Base-by-base conservation (phyloP, 192 early-diverging fungal genomes). In the Coemansia sp. region DNA sequence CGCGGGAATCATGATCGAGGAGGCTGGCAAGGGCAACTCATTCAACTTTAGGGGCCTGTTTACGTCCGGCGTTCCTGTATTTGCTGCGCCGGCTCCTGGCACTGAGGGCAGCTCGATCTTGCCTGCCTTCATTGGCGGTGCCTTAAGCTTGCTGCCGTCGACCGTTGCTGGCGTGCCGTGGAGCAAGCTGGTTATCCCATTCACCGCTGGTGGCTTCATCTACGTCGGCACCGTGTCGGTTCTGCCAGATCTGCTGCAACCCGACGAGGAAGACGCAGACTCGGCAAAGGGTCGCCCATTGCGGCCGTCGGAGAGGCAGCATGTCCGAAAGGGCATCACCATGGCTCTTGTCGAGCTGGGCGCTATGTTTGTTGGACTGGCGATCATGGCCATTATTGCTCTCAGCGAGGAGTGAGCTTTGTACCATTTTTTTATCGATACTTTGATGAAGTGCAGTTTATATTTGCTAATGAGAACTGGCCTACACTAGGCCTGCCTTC, bases 141-240 rank as follows among this genome's bases (percentile, higher is more conserved):
- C 71, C 0, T 40, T 84, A 11, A 67, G 70, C 10, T 20, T 78
- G 41, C 39, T 84, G 39, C 76, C 76, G 9, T 69, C 72, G 56
- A 53, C 73, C 0, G 82, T 85, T 11, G 89, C 90, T 9, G 88
- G 85, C 6, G 84, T 91, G 31, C 76, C 82, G n/a, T 85, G 83
- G 77, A 86, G 89, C 58, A 88, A 94, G 74, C 78, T 92, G 59
- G 91, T 94, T 10, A 94, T 94, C 73, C 93, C 93, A 4, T 92
- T 95, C 53, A 92, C 93, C 10, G 93, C 93, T 0, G 93, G 93
- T 32, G 93, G 93, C 22, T 94, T 95, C 63, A 78, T 95, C 39
- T 95, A 95, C 49, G 90, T 95, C 64, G 93, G 92, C 20, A 92
- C 92, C 0, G 93, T 92, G 17, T 91, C 92, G 36, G 92, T 95